A percentile compares a stretch with the other conserved stretches of the same genome.
Evolutionary conservation across 2,329 filamentous ascomycete genomes (phyloP).

Genomic region (Claviceps pazoutovae): DNA sequence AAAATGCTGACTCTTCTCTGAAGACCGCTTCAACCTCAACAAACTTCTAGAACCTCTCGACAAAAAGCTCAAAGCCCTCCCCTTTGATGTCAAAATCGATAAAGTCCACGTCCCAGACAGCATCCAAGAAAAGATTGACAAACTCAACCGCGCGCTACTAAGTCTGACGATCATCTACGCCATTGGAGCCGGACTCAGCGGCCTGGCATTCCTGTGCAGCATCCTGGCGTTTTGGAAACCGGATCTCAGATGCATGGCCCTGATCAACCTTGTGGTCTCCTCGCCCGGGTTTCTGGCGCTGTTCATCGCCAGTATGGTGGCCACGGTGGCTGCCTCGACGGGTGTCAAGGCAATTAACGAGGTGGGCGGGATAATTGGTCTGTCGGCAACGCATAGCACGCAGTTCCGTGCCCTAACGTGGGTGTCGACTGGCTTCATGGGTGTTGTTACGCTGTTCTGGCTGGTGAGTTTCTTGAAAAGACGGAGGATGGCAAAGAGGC

Average conservation of each 20-base stretch:
- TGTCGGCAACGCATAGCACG: conserved; percentile 27
- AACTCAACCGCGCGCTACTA: conserved; percentile 35
- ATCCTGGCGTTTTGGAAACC: conserved; percentile 22
- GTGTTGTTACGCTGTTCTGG: conserved; percentile 28
- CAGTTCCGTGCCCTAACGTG: conserved; percentile 33
- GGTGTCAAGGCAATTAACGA: conserved; percentile 29
- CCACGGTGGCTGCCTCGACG: conserved; percentile 26
- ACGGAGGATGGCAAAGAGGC: conserved; percentile 13
- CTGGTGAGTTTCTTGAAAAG: conserved; percentile 17
- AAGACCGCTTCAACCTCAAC: conserved; percentile 32
- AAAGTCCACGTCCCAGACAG: conserved; percentile 30
- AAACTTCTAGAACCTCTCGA: conserved; percentile 30
- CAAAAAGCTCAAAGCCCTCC: conserved; percentile 30
- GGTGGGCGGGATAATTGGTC: conserved; percentile 28
- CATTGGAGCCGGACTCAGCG: conserved; percentile 27
- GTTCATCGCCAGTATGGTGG: conserved; percentile 27
- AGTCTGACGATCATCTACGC: conserved; percentile 35
- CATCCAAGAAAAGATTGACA: conserved; percentile 32
- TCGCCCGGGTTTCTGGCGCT: conserved; percentile 23
- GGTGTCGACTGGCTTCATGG: conserved; percentile 33
- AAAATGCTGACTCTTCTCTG: not conserved
- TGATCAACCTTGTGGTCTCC: conserved; percentile 25
- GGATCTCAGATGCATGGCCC: conserved; percentile 11
- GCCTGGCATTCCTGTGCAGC: conserved; percentile 28
- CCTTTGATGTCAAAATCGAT: conserved; percentile 28